These are phyloP conservation scores for Candida palmyrensis DNA, from an alignment of 805 yeast genomes.

Conservation along the genomic window DNA sequence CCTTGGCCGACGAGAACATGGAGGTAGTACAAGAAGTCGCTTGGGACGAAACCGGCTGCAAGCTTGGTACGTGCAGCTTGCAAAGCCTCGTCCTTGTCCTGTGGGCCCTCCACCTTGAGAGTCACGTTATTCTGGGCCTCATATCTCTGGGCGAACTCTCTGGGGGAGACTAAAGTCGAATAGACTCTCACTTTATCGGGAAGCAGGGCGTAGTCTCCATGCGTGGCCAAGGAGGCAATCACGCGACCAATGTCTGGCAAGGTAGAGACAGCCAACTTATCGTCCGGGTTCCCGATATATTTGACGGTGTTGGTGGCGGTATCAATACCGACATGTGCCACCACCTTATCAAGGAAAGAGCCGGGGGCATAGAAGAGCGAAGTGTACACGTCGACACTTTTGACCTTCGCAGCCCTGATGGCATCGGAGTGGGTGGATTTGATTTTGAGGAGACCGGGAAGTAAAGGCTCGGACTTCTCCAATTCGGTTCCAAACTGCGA, in stretches of 20 bases:
- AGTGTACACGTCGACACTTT: constrained; percentile 41
- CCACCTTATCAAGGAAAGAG: constrained; percentile 25
- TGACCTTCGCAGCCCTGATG: constrained; percentile 41
- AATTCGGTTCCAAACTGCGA: constrained; percentile 56
- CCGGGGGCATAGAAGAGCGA: constrained; percentile 35
- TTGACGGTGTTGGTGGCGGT: constrained; percentile 26
- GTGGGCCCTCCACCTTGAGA: constrained; percentile 23
- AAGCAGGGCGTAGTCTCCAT: constrained; percentile 24
- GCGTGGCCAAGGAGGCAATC: constrained; percentile 37
- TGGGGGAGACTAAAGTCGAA: constrained; percentile 36
- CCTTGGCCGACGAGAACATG: constrained; percentile 33
- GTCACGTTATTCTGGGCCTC: constrained; percentile 33
- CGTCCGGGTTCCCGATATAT: constrained; percentile 36
- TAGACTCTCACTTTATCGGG: constrained; percentile 42
- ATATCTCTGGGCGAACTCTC: constrained; percentile 34
- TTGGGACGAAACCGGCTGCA: constrained; percentile 21
- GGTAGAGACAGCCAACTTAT: constrained; percentile 29
- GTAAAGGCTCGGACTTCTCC: constrained; percentile 14
- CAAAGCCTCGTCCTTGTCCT: constrained; percentile 25
- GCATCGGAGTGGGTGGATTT: constrained; percentile 33
- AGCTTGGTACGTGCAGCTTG: constrained; percentile 23
- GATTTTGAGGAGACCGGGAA: constrained; percentile 29
- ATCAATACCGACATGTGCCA: constrained; percentile 35
- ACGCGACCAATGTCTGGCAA: constrained; percentile 40
- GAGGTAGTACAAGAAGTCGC: constrained; percentile 35